phyloP scores from a whole-genome alignment of 331 rosid species.

The Pyrus hybrid region DNA sequence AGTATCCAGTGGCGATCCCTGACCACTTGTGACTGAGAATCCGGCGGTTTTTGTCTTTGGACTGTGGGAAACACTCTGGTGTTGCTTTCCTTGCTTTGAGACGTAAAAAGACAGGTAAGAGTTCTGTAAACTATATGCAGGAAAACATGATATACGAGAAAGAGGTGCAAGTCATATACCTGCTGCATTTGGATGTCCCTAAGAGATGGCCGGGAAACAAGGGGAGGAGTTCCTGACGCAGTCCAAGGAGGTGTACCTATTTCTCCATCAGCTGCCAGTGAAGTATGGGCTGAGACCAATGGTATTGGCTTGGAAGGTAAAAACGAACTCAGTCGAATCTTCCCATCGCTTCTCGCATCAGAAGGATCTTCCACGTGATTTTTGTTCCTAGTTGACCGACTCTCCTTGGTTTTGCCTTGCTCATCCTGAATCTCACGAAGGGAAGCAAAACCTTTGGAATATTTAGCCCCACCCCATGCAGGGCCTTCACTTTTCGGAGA shows the following conservation, averaged over 20 bases:
- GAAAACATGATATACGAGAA: not conserved
- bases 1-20: constrained; percentile 75
- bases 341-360: constrained; percentile 41
- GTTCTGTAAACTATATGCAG: not conserved
- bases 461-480: constrained; percentile 93
- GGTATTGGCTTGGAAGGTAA: constrained; percentile 86
- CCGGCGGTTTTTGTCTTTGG: constrained; percentile 75
- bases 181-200: constrained; percentile 94
- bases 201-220: constrained; percentile 56
- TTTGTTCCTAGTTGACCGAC: constrained; percentile 18
- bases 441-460: constrained; percentile 50
- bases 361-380: constrained; percentile 47
- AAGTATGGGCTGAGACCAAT: constrained; percentile 30
- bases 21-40: constrained; percentile 51
- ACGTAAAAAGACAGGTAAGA: constrained; percentile 5
- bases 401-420: constrained; percentile 47
- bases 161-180: constrained; percentile 32
- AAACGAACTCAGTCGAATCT: constrained; percentile 56
- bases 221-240: constrained; percentile 89
- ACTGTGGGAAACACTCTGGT: constrained; percentile 54
- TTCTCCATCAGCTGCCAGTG: constrained; percentile 62
- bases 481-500: constrained; percentile 67
- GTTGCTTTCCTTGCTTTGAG: constrained; percentile 56
- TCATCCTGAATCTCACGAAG: constrained; percentile 86
- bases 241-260: constrained; percentile 79